Conservation (phyloP, 2,329 filamentous ascomycete species). For the Chaetomium sp. region DNA sequence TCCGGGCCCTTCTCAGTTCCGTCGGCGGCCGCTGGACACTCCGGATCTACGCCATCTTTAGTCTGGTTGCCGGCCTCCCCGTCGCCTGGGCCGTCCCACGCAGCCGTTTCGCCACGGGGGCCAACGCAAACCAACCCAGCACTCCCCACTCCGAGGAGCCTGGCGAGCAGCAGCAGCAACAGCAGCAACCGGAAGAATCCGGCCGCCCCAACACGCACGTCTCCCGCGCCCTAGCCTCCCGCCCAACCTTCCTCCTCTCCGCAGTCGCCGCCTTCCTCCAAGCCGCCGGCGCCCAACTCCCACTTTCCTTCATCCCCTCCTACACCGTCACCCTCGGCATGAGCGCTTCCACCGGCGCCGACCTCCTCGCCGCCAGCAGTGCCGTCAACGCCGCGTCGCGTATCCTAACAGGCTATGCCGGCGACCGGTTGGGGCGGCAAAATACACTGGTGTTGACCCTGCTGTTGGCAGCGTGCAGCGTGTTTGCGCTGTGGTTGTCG, state of each 20-base stretch:
- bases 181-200: background rate
- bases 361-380: slow-evolving; percentile 39
- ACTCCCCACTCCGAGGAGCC: slow-evolving; percentile 15
- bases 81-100: slow-evolving; percentile 35
- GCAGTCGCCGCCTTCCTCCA: slow-evolving; percentile 37
- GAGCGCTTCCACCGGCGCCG: slow-evolving; percentile 35
- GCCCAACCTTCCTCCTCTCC: slow-evolving; percentile 36
- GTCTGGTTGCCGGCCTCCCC: slow-evolving; percentile 33
- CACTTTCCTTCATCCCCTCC: slow-evolving; percentile 42
- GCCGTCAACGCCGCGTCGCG: slow-evolving; percentile 40
- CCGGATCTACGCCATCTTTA: slow-evolving; percentile 33
- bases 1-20: slow-evolving; percentile 35
- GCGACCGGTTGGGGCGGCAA: slow-evolving; percentile 41
- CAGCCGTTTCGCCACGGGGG: slow-evolving; percentile 30
- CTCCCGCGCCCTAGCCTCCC: slow-evolving; percentile 31
- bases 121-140: background rate
- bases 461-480: slow-evolving; percentile 31
- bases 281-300: slow-evolving; percentile 40
- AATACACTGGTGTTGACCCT: slow-evolving; percentile 40
- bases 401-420: slow-evolving; percentile 38
- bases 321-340: slow-evolving; percentile 40
- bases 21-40: slow-evolving; percentile 41
- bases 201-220: slow-evolving; percentile 30
- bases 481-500: slow-evolving; percentile 34
- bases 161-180: background rate